Evolutionary conservation across 441 rosid genomes (phyloP), one percentile per base, ranked within the genome.

Genomic region (Rhodomyrtus psidioides): DNA sequence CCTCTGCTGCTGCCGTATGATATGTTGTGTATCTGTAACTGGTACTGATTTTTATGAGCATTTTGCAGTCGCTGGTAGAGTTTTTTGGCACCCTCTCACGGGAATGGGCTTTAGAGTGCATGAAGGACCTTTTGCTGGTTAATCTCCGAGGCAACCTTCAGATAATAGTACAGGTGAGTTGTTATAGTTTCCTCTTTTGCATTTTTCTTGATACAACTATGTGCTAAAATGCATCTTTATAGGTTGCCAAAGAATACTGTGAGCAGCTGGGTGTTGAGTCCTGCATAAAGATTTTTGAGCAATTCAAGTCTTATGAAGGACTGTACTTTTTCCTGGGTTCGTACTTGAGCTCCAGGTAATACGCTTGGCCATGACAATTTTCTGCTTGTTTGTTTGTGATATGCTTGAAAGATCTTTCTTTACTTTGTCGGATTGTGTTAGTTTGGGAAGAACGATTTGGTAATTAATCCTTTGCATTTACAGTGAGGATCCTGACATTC

Each of bases 71-170:
- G 12, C 98, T 98, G 85, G 99, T 98, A 10, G 99, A 96, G 92
- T 98, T 95, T 89, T 98, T 98, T 81, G 99, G 99, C 74, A 95
- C 98, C 89, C 98, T 98, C 86, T 98, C 99, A 85, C 92, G 95
- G 85, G 99, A 98, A 89, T 98, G 99, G 99, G 99, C 98, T 85
- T 91, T 98, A 92, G 99, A 98, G 90, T 96, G 99, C 93, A 98
- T 98, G 99, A 98, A 95, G 91, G 99, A 97, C 90, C 99, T 97
- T 82, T 87, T 97, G 79, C 88, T 96, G 83, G 99, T 95, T 88
- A 95, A 97, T 90, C 90, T 95, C 74, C 93, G 99, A 85, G 99
- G 94, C 91, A 97, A 96, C 87, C 98, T 97, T 89, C 99, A 97
- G 94, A 95, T 97, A 89, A 96, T 97, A 83, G 99, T 97, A 87